Evolutionary conservation across 2,329 filamentous ascomycete species (phyloP), one percentile per base, ranked within the genome.

Genomic region (Myriosclerotinia scirpicola): DNA sequence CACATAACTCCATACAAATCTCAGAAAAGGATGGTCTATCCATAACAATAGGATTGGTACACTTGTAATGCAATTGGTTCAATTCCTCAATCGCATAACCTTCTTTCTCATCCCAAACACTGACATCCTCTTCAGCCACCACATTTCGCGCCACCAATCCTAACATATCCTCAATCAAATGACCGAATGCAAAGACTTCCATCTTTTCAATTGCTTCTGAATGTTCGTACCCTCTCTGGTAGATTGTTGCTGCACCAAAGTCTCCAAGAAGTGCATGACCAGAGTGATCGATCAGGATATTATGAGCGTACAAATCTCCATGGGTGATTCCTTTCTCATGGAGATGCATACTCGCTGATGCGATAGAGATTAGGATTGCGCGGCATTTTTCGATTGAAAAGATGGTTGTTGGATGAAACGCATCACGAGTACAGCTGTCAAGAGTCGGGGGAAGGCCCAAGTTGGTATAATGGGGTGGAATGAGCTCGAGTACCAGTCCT

Each of bases 231-330:
- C 70, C 68, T n/a, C 66, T 70, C 52, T 71, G 73, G 67, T 83
- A 82, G 17, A 82, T 75, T 0, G 81, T 82, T 1, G 81, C 81
- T 1, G 81, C 81, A 14, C 81, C 80, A 65, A 83, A 82, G 62
- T 82, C 81, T 34, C 80, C 80, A 3, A 83, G 75, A 15, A 83
- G 70, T 5, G 81, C 80, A 68, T 83, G 80, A 1, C 77, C 79
- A 12, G 73, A 73, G 30, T 75, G 73, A 60, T 75, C 77, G 34
- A 78, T 78, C 14, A 83, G 75, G 22, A 83, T 80, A 70, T 82
- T 82, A 71, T 82, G 80, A 14, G 81, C 80, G 61, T 81, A 81
- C 46, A 83, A 65, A 69, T 82, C 81, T 22, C 82, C 81, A 67
- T 83, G 81, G 8, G 77, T 72, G 22, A 83, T 79, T 7, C 79